Evolutionary conservation across 306 rosid species (phyloP).

Genomic region (Trifolium fragiferum): DNA sequence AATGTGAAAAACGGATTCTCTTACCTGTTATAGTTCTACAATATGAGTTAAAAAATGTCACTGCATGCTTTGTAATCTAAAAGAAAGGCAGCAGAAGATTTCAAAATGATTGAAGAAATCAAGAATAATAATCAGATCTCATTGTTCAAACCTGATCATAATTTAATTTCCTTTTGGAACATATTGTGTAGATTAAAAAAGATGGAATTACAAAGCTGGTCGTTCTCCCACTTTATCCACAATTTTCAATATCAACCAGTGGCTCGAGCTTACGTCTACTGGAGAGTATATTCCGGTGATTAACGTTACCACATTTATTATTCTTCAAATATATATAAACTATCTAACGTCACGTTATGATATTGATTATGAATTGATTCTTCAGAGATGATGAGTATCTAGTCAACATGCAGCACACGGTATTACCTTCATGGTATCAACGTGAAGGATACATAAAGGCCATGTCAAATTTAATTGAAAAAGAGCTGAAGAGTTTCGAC

Average conservation of each 20-base stretch:
- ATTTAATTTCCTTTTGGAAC: constrained; percentile 35
- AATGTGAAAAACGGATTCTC: background rate
- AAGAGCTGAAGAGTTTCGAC: constrained; percentile 68
- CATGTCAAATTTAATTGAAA: constrained; percentile 90
- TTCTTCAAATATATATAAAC: constrained; percentile 13
- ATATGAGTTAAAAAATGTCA: background rate
- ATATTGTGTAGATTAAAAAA: constrained; percentile 70
- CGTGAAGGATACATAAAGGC: constrained; percentile 97
- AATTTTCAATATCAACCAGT: constrained; percentile 97
- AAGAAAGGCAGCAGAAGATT: background rate
- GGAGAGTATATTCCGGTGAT: constrained; percentile 95
- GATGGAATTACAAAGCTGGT: constrained; percentile 91
- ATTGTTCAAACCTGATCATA: constrained; percentile 23
- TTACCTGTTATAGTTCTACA: background rate
- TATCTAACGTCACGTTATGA: constrained; percentile 34
- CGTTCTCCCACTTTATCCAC: constrained; percentile 98
- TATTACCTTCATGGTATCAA: constrained; percentile 98
- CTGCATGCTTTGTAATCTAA: background rate
- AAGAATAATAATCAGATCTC: background rate
- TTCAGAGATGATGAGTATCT: constrained; percentile 91
- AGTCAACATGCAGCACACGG: constrained; percentile 98
- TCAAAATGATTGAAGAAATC: background rate
- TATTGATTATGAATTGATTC: constrained; percentile 40
- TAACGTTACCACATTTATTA: constrained; percentile 16
- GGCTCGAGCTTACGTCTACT: constrained; percentile 96